Base-by-base conservation (phyloP, 768 basidiomycete species). In the Tulasnella sp. region DNA sequence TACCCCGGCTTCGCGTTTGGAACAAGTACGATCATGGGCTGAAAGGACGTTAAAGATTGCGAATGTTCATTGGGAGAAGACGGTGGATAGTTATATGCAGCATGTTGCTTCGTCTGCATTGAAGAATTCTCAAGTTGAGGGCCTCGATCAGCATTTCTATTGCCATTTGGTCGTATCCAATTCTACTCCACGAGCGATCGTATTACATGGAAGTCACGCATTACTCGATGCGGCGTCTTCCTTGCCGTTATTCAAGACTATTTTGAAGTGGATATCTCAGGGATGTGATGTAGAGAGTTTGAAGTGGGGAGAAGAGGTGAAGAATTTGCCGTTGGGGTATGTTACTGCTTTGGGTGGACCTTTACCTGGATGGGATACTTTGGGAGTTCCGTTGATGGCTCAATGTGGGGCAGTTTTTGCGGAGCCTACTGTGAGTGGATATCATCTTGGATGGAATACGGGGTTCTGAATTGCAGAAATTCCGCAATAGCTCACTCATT, bases 141-240 rank as follows among this genome's bases (percentile, higher is more conserved):
- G 40, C 2, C 12, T 42, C 12, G 47, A 34, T 16, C 47, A 48
- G 27, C 47, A 33, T 20, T 48, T 48, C 35, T 22, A 22, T 12
- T 48, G 47, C 20, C 32, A 41, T 19, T 29, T 48, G 19, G 33
- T 48, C 19, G 33, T 34, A 22, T 3, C 16, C 20, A 13, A 9
- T 3, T 13, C 35, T 20, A 45, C 29, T 25, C 47, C 47, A 1
- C 15, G 20, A 13, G 47, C 40, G n/a, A 48, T 42, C 9, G n/a
- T 48, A 24, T 48, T 48, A 19, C 33, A 48, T 25, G 47, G 15
- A 5, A 48, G 16, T 24, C 47, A 48, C 24, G 47, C 47, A 8
- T 34, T 48, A n/a, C 13, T 48, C 5, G 47, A 48, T 39, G 47
- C 20, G 5, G 19, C 47, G 15, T 33, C 34, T 12, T 33, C 47